Base-by-base conservation (phyloP, 768 basidiomycete genomes). In the Pisolithus albus region DNA sequence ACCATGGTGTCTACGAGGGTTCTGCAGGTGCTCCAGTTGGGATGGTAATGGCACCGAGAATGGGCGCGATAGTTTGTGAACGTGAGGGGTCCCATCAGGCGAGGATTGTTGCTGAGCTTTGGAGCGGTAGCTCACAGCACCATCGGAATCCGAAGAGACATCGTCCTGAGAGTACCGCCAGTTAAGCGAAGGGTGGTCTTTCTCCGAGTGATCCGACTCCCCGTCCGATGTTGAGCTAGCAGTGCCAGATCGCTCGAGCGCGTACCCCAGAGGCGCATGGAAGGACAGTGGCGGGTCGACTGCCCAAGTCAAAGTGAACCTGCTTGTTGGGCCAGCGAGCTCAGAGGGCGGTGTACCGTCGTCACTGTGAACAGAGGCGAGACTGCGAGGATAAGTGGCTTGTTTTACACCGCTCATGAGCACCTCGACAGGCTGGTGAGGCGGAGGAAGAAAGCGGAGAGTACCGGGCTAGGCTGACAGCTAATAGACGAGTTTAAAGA, bases 31-130 rank as follows among this genome's bases (percentile, higher is more conserved):
- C 40, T 78, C 79, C n/a, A 93, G 78, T 64, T 90, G 86, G 13
- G 82, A 79, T 11, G 88, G 81, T n/a, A 84, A 69, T 18, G 92
- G 92, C 71, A 84, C 80, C 16, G 91, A 89, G 59, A 86, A 82
- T 2, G 86, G 83, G 49, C 92, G 79, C 46, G 82, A 81, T 52
- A 90, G 79, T n/a, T 76, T 76, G 42, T 85, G 82, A 11, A 67
- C 56, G 51, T 64, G 56, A 39, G 67, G 51, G 42, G 57, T 59
- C 15, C 64, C 58, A 45, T 66, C 68, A 19, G 56, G 15, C 47
- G 38, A 42, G 16, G 53, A 44, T 21, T 64, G 66, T 47, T 69
- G 67, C 37, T 60, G 67, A 8, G 54, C 46, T 26, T 23, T 53
- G 43, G 52, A 59, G 44, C 64, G 66, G 51, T 60, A 54, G 59